Conservation (phyloP, 176 grass and related monocot species). For the Chloris gayana region DNA sequence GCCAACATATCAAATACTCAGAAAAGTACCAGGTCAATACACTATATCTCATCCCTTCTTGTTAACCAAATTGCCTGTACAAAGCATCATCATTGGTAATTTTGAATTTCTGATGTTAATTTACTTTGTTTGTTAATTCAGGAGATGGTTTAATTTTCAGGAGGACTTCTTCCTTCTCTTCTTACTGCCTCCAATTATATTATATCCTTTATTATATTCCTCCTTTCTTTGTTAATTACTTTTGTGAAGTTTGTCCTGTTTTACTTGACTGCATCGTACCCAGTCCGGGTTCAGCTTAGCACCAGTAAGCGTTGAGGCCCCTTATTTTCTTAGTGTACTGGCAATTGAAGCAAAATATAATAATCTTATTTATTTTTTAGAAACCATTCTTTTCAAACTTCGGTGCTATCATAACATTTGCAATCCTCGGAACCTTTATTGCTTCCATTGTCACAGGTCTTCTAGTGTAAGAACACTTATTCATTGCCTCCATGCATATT, state of each 20-base stretch:
- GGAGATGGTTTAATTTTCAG: constrained; percentile 96
- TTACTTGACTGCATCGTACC: constrained; percentile 74
- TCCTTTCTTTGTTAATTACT: constrained; percentile 22
- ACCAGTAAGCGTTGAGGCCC: constrained; percentile 65
- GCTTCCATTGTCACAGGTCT: constrained; percentile 80
- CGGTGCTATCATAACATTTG: constrained; percentile 91
- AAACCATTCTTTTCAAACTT: constrained; percentile 98
- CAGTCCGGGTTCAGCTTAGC: constrained; percentile 88
- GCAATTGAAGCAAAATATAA: no score
- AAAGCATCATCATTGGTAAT: no score
- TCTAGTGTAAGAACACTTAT: constrained; percentile 70
- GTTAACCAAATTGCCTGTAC: no score
- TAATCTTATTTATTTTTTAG: constrained; percentile 25
- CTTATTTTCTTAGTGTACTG: background rate
- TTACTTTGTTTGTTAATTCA: constrained; percentile 18
- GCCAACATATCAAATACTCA: constrained; percentile 89
- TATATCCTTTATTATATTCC: constrained; percentile 70
- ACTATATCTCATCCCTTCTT: no score
- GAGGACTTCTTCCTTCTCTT: constrained; percentile 98
- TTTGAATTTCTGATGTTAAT: no score
- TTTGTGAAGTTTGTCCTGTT: constrained; percentile 36
- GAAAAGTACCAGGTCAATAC: constrained; percentile 69
- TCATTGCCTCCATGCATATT: no score
- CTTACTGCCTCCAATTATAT: constrained; percentile 96
- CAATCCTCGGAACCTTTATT: constrained; percentile 91